Percentiles rank a stretch among this genome's conserved stretches.
phyloP scores from a whole-genome alignment of 352 stramenopile genomes.

The Pythium monospermum region DNA sequence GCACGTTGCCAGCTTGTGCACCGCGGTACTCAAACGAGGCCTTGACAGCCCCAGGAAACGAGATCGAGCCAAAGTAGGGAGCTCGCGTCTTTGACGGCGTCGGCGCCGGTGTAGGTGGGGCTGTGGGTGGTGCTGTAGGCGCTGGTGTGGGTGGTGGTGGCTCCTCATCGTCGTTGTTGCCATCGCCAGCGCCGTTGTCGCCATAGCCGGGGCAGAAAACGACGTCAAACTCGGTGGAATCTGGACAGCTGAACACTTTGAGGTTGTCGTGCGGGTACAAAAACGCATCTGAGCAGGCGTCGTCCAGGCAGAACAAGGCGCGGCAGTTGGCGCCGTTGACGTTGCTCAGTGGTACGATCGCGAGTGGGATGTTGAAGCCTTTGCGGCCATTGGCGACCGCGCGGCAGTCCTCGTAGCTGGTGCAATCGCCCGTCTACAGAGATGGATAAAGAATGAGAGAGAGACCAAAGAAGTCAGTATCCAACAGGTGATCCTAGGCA shows the following conservation, averaged over 20 bases:
- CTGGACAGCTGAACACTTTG: constrained; percentile 28
- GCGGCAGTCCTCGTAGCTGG: constrained; percentile 23
- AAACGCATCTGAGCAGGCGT: constrained; percentile 25
- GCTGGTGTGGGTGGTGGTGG: neutral
- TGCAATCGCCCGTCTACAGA: constrained; percentile 22
- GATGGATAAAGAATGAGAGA: neutral
- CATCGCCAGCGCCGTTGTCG: neutral
- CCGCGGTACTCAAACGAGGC: constrained; percentile 15
- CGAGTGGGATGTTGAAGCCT: constrained; percentile 40
- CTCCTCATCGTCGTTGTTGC: neutral
- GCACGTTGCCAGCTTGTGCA: constrained; percentile 14
- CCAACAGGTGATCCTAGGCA: too few relatives aligned
- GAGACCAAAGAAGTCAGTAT: neutral
- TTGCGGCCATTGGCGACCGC: constrained; percentile 11
- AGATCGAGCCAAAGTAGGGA: neutral
- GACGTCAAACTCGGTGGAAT: constrained; percentile 29
- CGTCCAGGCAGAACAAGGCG: constrained; percentile 23
- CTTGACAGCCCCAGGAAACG: neutral
- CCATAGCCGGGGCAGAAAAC: constrained; percentile 35
- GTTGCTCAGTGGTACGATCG: constrained; percentile 26
- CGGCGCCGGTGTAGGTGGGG: neutral
- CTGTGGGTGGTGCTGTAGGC: neutral
- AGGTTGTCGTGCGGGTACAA: constrained; percentile 26
- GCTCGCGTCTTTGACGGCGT: neutral
- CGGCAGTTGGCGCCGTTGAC: constrained; percentile 26